Percentiles rank a stretch among this genome's conserved stretches.
Evolutionary conservation across 2,329 filamentous ascomycete genomes (phyloP).

Genomic region (Alternaria sp.): DNA sequence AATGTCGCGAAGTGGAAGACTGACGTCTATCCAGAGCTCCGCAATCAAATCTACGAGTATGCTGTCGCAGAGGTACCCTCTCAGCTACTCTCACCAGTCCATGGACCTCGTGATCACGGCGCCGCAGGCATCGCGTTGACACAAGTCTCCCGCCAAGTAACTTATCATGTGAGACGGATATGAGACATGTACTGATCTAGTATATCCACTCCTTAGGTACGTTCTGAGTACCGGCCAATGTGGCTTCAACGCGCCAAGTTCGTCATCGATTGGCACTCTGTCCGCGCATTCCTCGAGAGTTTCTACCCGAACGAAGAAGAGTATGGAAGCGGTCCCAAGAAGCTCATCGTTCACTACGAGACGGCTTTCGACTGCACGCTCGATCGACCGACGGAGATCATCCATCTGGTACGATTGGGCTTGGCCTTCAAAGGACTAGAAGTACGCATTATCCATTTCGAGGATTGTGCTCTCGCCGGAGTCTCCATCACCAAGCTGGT

Average conservation of each 20-base stretch:
- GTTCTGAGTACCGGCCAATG: neutral
- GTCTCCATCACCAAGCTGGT: neutral
- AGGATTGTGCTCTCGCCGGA: neutral
- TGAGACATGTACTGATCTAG: neutral
- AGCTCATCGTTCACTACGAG: neutral
- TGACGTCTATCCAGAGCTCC: neutral
- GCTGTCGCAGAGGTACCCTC: neutral
- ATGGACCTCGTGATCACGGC: neutral
- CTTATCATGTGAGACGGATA: neutral
- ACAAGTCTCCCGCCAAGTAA: neutral
- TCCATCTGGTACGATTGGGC: neutral
- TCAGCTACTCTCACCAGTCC: neutral
- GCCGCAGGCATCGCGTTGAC: neutral
- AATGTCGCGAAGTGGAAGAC: neutral
- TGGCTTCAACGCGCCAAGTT: neutral
- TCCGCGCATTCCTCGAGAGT: neutral
- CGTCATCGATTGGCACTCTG: neutral
- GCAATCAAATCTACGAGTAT: neutral
- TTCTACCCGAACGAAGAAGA: neutral
- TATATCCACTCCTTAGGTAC: neutral
- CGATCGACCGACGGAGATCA: neutral
- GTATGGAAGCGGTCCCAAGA: neutral
- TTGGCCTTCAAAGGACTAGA: neutral
- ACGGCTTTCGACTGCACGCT: neutral
- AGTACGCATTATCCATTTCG: neutral